Base-by-base conservation (phyloP, 106 monocot genomes). In the Acorus gramineus region DNA sequence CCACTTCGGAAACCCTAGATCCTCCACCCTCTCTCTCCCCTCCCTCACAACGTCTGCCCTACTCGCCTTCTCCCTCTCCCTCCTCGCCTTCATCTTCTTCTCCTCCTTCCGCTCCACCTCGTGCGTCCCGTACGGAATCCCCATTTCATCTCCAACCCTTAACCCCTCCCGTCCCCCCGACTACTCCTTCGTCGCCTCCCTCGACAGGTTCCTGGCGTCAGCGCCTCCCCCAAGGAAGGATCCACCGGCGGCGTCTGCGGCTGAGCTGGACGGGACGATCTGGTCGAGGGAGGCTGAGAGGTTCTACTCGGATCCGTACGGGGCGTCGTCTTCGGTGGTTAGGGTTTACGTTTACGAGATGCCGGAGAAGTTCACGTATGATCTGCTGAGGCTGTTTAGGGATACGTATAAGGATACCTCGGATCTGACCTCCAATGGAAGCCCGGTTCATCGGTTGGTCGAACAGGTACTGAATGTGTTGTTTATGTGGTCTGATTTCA, bases 291-390 rank as follows among this genome's bases (percentile, higher is more conserved):
- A 92, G 60, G 58, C 57, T 62, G 67, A 48, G 68, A 55, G 64
- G 57, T 42, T 66, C 45, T 56, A 59, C 48, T 57, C 68, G 7
- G 55, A 66, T 70, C 64, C 66, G 12, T 53, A 56, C 44, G 77
- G 50, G 78, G 63, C 64, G 14, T 74, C 61, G 73, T 43, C 72
- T 61, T 55, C 69, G 71, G 67, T 76, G 49, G 58, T 93, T 57
- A 70, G 73, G 74, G 93, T 93, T 11, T 93, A 83, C 60, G 89
- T 93, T 14, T 93, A 93, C 71, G 83, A 89, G 69, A 93, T 93
- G 93, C 93, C 93, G 68, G 56, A 44, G 14, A 93, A 81, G 75
- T 93, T 93, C 70, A 89, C 93, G 4, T 89, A 89, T 64, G 89
- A 89, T 74, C 74, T 93, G 60, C 71, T 93, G 66, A 14, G 72